Evolutionary conservation across 257 asterid genomes (phyloP).

Genomic region (Schizonepeta tenuifolia): DNA sequence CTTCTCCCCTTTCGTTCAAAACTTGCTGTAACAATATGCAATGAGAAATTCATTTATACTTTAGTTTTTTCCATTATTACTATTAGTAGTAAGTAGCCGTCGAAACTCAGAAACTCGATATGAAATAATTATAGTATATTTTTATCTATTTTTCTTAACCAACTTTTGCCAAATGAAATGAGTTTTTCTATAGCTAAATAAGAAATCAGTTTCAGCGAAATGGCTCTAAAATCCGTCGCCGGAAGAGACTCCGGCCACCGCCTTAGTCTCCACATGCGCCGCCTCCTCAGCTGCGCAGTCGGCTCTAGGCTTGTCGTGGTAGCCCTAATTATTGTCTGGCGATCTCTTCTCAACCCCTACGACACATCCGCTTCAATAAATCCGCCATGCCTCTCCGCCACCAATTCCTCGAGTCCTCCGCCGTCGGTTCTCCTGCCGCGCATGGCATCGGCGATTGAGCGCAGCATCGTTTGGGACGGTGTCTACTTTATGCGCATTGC

Average conservation of each 20-base stretch:
- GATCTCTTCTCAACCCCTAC: conserved; percentile 73
- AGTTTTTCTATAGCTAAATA: too few species aligned
- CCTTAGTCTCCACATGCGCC: conserved; percentile 28
- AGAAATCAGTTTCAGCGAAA: conserved; percentile 4
- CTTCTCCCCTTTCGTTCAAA: neutral
- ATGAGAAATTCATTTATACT: too few species aligned
- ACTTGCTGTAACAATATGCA: too few species aligned
- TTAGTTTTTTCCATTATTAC: too few species aligned
- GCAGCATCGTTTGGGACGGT: conserved; percentile 90
- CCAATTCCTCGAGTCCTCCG: conserved; percentile 34
- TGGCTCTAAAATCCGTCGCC: conserved; percentile 37
- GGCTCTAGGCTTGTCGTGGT: conserved; percentile 57
- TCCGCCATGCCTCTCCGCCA: conserved; percentile 65
- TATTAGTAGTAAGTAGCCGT: too few species aligned
- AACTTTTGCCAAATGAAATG: neutral
- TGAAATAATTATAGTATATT: too few species aligned
- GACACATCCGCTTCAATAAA: conserved; percentile 86
- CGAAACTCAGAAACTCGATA: too few species aligned
- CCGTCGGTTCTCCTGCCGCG: conserved; percentile 53
- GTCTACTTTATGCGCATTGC: conserved; percentile 85
- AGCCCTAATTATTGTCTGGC: conserved; percentile 58
- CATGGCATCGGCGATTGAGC: conserved; percentile 64
- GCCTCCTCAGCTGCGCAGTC: conserved; percentile 51
- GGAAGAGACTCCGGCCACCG: conserved; percentile 25
- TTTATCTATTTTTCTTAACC: too few species aligned